Conservation (phyloP, 306 rosid species). For the Albizia julibrissin region DNA sequence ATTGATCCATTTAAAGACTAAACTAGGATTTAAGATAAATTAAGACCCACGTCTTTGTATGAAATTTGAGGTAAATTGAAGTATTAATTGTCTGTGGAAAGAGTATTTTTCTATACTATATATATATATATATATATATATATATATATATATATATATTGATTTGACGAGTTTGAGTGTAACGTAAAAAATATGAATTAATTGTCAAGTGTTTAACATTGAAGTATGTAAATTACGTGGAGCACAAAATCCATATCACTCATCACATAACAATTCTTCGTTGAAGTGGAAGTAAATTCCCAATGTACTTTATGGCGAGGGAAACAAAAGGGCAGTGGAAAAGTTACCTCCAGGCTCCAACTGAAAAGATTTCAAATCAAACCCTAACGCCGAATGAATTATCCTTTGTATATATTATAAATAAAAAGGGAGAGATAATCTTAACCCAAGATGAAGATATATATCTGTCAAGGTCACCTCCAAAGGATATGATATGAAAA, state of each 20-base stretch:
- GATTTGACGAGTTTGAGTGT: not conserved
- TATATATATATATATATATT: no score
- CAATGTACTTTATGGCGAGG: not conserved
- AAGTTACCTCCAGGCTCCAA: not conserved
- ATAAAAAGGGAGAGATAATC: not conserved
- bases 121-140: no score
- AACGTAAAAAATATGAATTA: not conserved
- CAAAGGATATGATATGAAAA: not conserved
- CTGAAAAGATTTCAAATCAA: not conserved
- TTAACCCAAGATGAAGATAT: not conserved
- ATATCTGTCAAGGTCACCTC: conserved; percentile 15
- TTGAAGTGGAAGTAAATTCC: not conserved
- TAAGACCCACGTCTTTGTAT: no score
- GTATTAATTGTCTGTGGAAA: no score
- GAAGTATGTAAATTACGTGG: not conserved
- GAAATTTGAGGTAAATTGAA: not conserved
- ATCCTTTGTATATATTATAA: not conserved
- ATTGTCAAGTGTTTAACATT: not conserved
- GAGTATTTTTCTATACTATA: no score
- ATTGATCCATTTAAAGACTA: no score
- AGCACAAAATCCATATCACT: not conserved
- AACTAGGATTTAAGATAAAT: not conserved
- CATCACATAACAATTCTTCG: not conserved
- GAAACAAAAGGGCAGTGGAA: no score
- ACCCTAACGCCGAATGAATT: not conserved